Percentiles rank a stretch among this genome's conserved stretches.
Conservation (phyloP, 768 basidiomycete species). For the Clavaria fumosa region DNA sequence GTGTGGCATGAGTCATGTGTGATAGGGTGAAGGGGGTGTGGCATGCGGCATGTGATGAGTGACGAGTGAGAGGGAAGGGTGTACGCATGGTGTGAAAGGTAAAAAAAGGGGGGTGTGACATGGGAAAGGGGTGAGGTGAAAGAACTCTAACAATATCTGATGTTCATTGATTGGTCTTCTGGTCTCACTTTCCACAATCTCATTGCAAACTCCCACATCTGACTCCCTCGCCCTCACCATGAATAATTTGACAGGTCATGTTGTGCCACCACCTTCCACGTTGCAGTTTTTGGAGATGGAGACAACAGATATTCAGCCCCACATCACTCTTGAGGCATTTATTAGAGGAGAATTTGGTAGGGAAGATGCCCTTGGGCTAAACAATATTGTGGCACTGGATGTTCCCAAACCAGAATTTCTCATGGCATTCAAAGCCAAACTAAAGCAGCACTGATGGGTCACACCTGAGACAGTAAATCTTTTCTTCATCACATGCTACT, state of each 20-base stretch:
- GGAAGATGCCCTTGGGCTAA: neutral
- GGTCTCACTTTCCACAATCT: too few relatives aligned
- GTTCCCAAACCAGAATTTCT: conserved; percentile 1
- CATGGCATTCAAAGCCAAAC: conserved; percentile 2
- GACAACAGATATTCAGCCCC: conserved; percentile 1
- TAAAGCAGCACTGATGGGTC: conserved; percentile 2
- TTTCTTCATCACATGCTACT: conserved; percentile 3
- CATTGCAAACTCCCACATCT: too few relatives aligned
- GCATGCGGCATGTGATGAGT: too few relatives aligned
- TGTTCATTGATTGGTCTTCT: too few relatives aligned
- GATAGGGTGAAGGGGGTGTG: too few relatives aligned
- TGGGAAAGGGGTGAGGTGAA: too few relatives aligned
- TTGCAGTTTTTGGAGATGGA: neutral
- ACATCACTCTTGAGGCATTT: neutral
- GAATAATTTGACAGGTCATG: neutral
- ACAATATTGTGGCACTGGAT: conserved; percentile 2
- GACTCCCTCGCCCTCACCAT: too few relatives aligned
- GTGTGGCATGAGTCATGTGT: too few relatives aligned
- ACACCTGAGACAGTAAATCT: neutral
- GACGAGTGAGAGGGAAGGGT: too few relatives aligned
- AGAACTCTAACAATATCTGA: too few relatives aligned
- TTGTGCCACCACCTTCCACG: neutral
- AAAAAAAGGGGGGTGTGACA: too few relatives aligned
- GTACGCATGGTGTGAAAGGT: too few relatives aligned
- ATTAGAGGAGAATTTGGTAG: conserved; percentile 3